These are phyloP conservation scores for Grifola frondosa DNA, from an alignment of 1,284 basidiomycete species.

Conservation along the genomic window DNA sequence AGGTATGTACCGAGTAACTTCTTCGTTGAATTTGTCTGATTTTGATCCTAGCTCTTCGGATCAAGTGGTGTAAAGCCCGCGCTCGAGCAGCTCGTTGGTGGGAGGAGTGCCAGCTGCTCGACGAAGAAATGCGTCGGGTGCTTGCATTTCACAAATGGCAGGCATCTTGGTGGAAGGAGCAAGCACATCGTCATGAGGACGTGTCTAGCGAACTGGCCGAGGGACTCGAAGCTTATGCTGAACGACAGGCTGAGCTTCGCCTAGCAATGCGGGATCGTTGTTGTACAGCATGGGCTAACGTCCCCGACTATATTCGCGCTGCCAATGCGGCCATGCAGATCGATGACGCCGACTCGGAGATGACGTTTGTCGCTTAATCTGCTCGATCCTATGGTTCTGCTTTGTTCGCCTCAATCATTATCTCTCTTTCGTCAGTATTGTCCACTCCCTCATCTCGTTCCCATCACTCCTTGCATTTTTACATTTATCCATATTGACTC, in stretches of 20 bases:
- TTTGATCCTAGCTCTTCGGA: slow-evolving; percentile 5
- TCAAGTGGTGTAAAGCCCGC: slow-evolving; percentile 12
- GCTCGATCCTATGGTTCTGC: too few relatives aligned
- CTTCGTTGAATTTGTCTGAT: background rate
- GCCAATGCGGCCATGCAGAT: too few relatives aligned
- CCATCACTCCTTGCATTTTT: too few relatives aligned
- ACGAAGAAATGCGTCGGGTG: slow-evolving; percentile 33
- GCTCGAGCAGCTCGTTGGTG: slow-evolving; percentile 31
- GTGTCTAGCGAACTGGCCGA: background rate
- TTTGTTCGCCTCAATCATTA: too few relatives aligned
- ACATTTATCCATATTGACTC: too few relatives aligned
- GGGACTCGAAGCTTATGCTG: slow-evolving; percentile 2
- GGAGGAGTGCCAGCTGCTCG: slow-evolving; percentile 34
- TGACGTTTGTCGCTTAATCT: too few relatives aligned
- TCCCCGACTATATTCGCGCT: background rate
- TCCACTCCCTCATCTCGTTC: too few relatives aligned
- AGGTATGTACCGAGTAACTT: slow-evolving; percentile 7
- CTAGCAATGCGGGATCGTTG: slow-evolving; percentile 1
- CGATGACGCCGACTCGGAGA: too few relatives aligned
- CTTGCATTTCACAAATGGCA: slow-evolving; percentile 4
- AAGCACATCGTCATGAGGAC: too few relatives aligned
- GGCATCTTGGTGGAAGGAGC: too few relatives aligned
- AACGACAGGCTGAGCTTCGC: slow-evolving; percentile 1
- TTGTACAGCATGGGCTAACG: background rate
- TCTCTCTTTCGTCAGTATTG: too few relatives aligned